Percentiles rank a stretch among this genome's conserved stretches.
These are phyloP conservation scores for Ensete ventricosum DNA, from an alignment of 176 grass and related monocot species.

Conservation along the genomic window DNA sequence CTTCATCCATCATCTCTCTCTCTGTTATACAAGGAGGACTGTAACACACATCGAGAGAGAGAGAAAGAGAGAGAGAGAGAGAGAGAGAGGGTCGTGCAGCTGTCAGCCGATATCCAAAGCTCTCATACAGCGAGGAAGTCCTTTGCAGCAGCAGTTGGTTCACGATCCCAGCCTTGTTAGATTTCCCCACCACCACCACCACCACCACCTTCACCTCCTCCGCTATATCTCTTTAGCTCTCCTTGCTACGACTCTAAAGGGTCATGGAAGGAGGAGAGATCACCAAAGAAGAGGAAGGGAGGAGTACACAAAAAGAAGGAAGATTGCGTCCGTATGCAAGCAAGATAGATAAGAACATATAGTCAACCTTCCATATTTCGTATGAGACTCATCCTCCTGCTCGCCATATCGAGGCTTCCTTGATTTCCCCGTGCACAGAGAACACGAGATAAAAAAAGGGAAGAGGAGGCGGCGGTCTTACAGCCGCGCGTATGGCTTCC, in stretches of 20 bases:
- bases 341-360: neutral
- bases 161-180: neutral
- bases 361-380: neutral
- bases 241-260: neutral
- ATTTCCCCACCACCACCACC: neutral
- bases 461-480: too few relatives aligned
- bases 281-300: constrained; percentile 5
- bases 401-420: neutral
- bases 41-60: neutral
- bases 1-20: too few relatives aligned
- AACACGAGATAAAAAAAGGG: neutral
- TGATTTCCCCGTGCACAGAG: neutral
- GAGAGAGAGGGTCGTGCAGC: constrained; percentile 4
- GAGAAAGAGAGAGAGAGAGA: neutral
- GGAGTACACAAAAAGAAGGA: neutral
- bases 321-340: neutral
- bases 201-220: neutral
- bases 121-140: neutral
- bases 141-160: neutral
- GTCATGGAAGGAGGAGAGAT: constrained; percentile 3
- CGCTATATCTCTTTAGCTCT: neutral
- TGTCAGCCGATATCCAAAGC: constrained; percentile 9
- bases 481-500: neutral
- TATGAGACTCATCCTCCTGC: neutral
- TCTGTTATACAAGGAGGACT: neutral